Evolutionary conservation across 2,329 filamentous ascomycete genomes (phyloP).

Genomic region (Chaetomiaceae sp.): DNA sequence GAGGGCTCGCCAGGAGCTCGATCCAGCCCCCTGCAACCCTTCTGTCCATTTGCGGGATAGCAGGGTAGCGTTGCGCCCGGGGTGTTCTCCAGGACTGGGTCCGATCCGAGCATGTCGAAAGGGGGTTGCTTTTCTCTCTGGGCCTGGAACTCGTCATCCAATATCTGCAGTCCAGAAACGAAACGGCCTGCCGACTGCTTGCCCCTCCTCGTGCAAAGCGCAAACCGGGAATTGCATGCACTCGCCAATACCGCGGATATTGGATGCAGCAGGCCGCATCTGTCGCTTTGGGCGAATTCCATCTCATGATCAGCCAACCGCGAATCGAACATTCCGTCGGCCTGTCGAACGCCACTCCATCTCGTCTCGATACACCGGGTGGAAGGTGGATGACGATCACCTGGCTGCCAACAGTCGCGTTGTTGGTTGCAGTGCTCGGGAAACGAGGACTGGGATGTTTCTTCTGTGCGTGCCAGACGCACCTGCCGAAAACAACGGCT

Average conservation of each 20-base stretch:
- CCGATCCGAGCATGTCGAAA: conserved; percentile 1
- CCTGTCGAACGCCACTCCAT: too few species aligned
- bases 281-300: neutral
- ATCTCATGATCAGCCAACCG: neutral
- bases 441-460: too few species aligned
- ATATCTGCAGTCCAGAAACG: conserved; percentile 7
- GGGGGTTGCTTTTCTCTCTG: conserved; percentile 4
- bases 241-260: neutral
- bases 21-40: conserved; percentile 5
- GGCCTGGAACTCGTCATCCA: conserved; percentile 16
- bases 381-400: too few species aligned
- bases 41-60: conserved; percentile 10
- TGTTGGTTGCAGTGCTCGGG: too few species aligned
- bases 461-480: too few species aligned
- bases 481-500: too few species aligned
- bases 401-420: too few species aligned
- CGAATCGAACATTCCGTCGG: neutral
- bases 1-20: too few species aligned
- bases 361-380: too few species aligned
- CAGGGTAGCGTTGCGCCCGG: conserved; percentile 8
- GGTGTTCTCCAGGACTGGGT: too few species aligned
- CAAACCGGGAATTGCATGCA: neutral
- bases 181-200: conserved; percentile 4
- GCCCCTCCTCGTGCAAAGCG: neutral
- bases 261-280: neutral